Conservation (phyloP, 73 alveolate genomes). For the Paramecium sonneborni region DNA sequence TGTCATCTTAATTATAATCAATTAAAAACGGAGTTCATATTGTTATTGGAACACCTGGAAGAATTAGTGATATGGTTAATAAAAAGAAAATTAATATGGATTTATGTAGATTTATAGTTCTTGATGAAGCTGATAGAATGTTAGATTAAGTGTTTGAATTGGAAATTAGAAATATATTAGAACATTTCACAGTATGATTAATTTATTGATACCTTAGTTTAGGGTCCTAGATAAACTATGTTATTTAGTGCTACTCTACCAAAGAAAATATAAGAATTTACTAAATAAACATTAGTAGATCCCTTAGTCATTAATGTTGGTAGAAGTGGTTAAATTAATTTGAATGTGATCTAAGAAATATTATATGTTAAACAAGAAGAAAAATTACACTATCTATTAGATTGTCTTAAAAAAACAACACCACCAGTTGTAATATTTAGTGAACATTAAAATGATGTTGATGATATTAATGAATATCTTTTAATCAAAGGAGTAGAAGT, state of each 20-base stretch:
- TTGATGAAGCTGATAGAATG: slow-evolving; percentile 92
- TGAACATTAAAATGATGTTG: slow-evolving; percentile 70
- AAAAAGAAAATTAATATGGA: slow-evolving; percentile 70
- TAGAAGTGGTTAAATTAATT: slow-evolving; percentile 70
- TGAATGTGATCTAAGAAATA: slow-evolving; percentile 61
- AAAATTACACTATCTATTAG: slow-evolving; percentile 68
- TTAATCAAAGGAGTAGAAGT: slow-evolving; percentile 63
- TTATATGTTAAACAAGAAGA: slow-evolving; percentile 70
- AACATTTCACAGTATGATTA: slow-evolving; percentile 70
- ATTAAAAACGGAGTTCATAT: slow-evolving; percentile 69
- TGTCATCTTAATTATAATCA: slow-evolving; percentile 51
- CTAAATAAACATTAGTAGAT: slow-evolving; percentile 72
- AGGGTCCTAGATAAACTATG: slow-evolving; percentile 82
- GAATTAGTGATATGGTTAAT: slow-evolving; percentile 76
- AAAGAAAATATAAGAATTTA: slow-evolving; percentile 81
- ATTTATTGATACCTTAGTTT: slow-evolving; percentile 12
- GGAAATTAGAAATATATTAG: slow-evolving; percentile 76
- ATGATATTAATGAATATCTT: slow-evolving; percentile 68
- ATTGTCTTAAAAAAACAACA: slow-evolving; percentile 69
- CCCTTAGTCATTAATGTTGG: slow-evolving; percentile 70
- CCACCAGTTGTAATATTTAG: slow-evolving; percentile 81
- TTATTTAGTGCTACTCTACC: slow-evolving; percentile 87
- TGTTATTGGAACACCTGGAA: slow-evolving; percentile 86
- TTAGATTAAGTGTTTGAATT: slow-evolving; percentile 82
- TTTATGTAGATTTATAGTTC: slow-evolving; percentile 74